Evolutionary conservation across 2,329 filamentous ascomycete species (phyloP), one percentile per base, ranked within the genome.

Genomic region (Lecanicillium sp.): DNA sequence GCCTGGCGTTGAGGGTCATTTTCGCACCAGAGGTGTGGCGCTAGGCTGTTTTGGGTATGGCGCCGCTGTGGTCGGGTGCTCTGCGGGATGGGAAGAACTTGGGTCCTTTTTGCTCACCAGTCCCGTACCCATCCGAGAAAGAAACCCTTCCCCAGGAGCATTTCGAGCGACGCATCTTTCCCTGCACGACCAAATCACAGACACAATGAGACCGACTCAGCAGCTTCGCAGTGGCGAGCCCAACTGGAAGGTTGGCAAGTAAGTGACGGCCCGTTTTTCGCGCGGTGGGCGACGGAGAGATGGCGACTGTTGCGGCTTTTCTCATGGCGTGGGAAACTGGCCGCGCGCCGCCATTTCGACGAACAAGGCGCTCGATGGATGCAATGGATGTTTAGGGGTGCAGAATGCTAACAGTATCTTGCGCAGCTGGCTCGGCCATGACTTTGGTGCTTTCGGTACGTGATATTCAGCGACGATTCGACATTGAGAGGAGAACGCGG

Each of bases 391-490:
- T 16, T 1, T 12, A 7, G 5, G 12, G 17, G 29, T 17, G 12
- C 22, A 25, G 6, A 14, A 35, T 42, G 44, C 58, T 60, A 46
- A 62, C 44, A 31, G 30, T 6, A 9, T 33, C 39, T 44, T 44
- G 15, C 46, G 49, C 52, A 89, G 85, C 60, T 88, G 70, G 63
- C 66, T 89, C 43, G 85, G 85, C 33, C 41, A 43, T 51, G 65
- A 65, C 62, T 90, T 84, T 83, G 85, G 85, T 55, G 67, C 70
- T 55, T 67, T 89, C 49, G 84, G 83, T 87, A 76, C 69, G 78
- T 77, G 50, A 49, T 31, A 42, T 13, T 22, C 12, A 27, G 28
- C 37, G 33, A 38, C 33, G 34, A 40, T 29, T 30, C 7, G 11
- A n/a, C 6, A 30, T n/a, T 30, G 11, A 30, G 33, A 28, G 16